Evolutionary conservation across 371 early-diverging fungal species (phyloP), one percentile per base, ranked within the genome.

Genomic region (Rhizopus sp.): DNA sequence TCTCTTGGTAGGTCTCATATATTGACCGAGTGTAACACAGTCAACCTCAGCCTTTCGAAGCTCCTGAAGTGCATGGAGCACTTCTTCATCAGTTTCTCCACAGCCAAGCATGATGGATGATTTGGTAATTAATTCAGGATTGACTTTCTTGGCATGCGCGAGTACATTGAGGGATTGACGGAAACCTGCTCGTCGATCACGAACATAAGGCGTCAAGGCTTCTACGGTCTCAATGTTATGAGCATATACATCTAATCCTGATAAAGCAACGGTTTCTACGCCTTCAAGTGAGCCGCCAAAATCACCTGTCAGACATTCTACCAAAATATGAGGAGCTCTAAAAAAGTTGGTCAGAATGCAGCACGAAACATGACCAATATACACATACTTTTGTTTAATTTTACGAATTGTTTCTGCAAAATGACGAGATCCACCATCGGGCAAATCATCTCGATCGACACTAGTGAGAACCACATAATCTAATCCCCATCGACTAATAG

Each of bases 171-270:
- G 78, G 7, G 95, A 94, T 73, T 98, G 98, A 55, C 87, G 83
- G 85, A 93, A 98, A 55, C 80, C 86, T 34, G 99, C 99, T 17
- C 97, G 89, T 50, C 93, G 86, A 75, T 98, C 99, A 59, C 99
- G 93, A 15, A 97, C 97, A 69, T 80, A 87, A 13, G 91, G 84
- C 48, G 96, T 93, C 53, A 98, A 78, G 8, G 82, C 87, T 69
- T 96, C 95, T 6, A 97, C 98, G 3, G 99, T 98, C 67, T 98
- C 99, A 52, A 98, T 88, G 63, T 98, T 98, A 81, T 98, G 99
- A 9, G 99, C 99, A 75, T 94, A 98, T 5, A 98, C 99, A 72
- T 98, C 96, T 66, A 97, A 70, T 15, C 97, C 97, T 13, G 94
- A 93, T 15, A 58, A 64, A 1, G 96, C 96, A 4, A 98, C 96